These are phyloP conservation scores for Penicillium sp. DNA, from an alignment of 2,329 filamentous ascomycete species.

Conservation along the genomic window DNA sequence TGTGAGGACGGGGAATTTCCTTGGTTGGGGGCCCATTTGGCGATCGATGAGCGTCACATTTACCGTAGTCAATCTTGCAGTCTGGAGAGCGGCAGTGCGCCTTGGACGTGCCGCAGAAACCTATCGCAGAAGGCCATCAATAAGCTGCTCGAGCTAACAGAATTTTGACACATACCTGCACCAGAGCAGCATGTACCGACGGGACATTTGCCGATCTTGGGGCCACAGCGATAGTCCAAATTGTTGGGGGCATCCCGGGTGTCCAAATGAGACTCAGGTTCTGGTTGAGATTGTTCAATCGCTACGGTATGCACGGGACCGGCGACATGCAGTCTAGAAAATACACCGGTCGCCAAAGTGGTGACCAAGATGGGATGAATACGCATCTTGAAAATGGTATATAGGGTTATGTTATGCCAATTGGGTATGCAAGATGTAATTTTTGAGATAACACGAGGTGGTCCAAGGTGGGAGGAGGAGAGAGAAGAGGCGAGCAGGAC, in stretches of 20 bases:
- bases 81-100: constrained; percentile 41
- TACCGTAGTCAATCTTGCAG: constrained; percentile 39
- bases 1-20: constrained; percentile 32
- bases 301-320: constrained; percentile 1
- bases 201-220: constrained; percentile 31
- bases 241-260: constrained; percentile 13
- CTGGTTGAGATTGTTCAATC: background rate
- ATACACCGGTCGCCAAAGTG: constrained; percentile 10
- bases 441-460: background rate
- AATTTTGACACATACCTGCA: constrained; percentile 27
- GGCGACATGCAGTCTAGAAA: background rate
- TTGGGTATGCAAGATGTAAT: background rate
- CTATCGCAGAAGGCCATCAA: constrained; percentile 17
- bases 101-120: constrained; percentile 37
- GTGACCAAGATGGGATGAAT: background rate
- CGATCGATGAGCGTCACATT: constrained; percentile 35
- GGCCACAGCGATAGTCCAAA: constrained; percentile 33
- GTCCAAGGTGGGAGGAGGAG: background rate
- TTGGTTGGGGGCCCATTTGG: constrained; percentile 36
- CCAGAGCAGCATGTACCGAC: constrained; percentile 38
- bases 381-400: constrained; percentile 3
- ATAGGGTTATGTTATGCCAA: constrained; percentile 2
- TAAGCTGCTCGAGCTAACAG: background rate
- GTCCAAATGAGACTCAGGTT: constrained; percentile 4
- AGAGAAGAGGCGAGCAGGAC: background rate